These are phyloP conservation scores for Boletus sp. DNA, from an alignment of 1,284 basidiomycete genomes.

Conservation along the genomic window DNA sequence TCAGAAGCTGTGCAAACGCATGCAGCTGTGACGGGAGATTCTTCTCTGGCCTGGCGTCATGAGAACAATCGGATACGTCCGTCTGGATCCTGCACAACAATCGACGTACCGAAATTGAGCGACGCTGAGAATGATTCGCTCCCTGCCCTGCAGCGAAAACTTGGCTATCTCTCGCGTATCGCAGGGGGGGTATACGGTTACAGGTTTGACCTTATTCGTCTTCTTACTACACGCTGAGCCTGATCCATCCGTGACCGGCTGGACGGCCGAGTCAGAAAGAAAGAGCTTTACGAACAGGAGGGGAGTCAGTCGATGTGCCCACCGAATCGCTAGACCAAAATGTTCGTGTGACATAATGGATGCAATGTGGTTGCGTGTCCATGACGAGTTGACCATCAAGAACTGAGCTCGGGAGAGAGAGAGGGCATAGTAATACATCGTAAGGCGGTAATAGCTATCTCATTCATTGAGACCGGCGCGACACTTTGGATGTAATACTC, in stretches of 20 bases:
- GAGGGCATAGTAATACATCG: conserved; percentile 82
- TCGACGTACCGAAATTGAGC: conserved; percentile 84
- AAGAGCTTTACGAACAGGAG: conserved; percentile 28
- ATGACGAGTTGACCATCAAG: conserved; percentile 93
- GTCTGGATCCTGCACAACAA: conserved; percentile 1
- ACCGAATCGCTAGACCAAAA: conserved; percentile 36
- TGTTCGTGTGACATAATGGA: conserved; percentile 65
- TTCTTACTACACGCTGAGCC: conserved; percentile 6
- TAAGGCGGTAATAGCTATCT: conserved; percentile 84
- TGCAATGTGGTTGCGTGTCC: conserved; percentile 90
- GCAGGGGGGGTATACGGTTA: conserved; percentile 90
- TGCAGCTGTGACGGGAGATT: conserved; percentile 85
- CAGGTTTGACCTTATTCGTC: conserved; percentile 12
- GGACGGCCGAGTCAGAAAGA: conserved; percentile 31
- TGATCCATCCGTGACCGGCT: conserved; percentile 30
- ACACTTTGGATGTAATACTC: conserved; percentile 7
- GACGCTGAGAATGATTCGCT: conserved; percentile 79
- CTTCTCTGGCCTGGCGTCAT: conserved; percentile 81
- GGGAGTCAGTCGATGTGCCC: conserved; percentile 30
- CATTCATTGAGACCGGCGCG: conserved; percentile 4
- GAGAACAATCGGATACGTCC: background rate
- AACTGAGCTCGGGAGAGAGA: conserved; percentile 80
- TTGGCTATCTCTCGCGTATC: conserved; percentile 76
- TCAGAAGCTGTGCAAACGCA: conserved; percentile 68
- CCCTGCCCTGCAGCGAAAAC: conserved; percentile 64